A percentile compares a stretch with the other conserved stretches of the same genome.
These are phyloP conservation scores for Tephrocybe sp. DNA, from an alignment of 768 basidiomycete species.

Conservation along the genomic window DNA sequence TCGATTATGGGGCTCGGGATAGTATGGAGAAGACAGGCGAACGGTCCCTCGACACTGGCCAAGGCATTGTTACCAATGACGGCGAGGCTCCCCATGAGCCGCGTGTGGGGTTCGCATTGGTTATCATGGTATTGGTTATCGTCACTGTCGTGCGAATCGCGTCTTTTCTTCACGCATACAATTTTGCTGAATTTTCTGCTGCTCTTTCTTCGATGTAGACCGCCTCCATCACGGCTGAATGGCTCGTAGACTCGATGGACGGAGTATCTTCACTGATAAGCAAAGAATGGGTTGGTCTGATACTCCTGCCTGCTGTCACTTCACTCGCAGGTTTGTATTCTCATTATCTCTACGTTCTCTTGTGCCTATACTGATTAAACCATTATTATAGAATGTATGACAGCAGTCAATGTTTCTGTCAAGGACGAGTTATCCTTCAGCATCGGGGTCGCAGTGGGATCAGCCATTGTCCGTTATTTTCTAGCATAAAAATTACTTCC, in stretches of 20 bases:
- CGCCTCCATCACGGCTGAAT: slow-evolving; percentile 59
- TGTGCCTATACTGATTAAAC: no score
- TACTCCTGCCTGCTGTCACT: slow-evolving; percentile 83
- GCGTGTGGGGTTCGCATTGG: slow-evolving; percentile 58
- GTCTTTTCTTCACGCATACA: not conserved
- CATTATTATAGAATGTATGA: slow-evolving; percentile 69
- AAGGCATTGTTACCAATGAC: not conserved
- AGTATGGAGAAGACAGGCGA: slow-evolving; percentile 6
- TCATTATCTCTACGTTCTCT: no score
- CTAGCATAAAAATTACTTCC: not conserved
- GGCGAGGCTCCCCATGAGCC: slow-evolving; percentile 37
- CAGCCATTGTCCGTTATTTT: slow-evolving; percentile 61
- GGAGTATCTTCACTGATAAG: slow-evolving; percentile 69
- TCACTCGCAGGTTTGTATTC: slow-evolving; percentile 63
- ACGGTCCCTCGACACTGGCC: not conserved
- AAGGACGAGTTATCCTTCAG: slow-evolving; percentile 89
- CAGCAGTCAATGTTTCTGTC: slow-evolving; percentile 87
- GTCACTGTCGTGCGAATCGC: slow-evolving; percentile 62
- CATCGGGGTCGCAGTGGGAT: slow-evolving; percentile 87
- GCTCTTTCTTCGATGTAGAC: slow-evolving; percentile 30
- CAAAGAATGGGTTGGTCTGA: slow-evolving; percentile 88
- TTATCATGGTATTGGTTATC: slow-evolving; percentile 49
- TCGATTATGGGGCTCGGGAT: slow-evolving; percentile 8
- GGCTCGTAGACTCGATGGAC: slow-evolving; percentile 83
- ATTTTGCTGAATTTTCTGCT: not conserved